Evolutionary conservation across 1,284 basidiomycete species (phyloP).

Genomic region (Moesziomyces globuligerus): DNA sequence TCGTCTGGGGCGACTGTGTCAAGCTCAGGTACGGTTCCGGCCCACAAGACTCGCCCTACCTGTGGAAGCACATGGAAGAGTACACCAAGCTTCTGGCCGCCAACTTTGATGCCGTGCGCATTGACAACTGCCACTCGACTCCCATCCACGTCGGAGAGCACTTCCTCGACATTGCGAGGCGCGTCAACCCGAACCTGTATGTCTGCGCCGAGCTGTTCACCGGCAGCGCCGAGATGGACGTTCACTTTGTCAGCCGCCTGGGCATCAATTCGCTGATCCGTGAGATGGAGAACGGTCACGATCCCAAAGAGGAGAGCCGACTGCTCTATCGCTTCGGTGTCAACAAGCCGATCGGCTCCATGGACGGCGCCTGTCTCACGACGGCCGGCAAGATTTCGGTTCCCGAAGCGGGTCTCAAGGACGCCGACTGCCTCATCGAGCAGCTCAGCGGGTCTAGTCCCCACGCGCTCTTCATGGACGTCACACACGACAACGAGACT

Average conservation of each 20-base stretch:
- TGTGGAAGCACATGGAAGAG: slow-evolving; percentile 90
- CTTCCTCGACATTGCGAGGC: slow-evolving; percentile 89
- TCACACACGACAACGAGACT: slow-evolving; percentile 64
- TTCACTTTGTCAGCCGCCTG: slow-evolving; percentile 60
- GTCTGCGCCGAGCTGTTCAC: slow-evolving; percentile 97
- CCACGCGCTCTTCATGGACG: slow-evolving; percentile 64
- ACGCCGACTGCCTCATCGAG: slow-evolving; percentile 41
- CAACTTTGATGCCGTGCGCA: slow-evolving; percentile 91
- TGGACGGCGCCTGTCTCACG: slow-evolving; percentile 57
- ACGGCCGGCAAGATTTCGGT: slow-evolving; percentile 71
- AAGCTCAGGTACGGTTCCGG: slow-evolving; percentile 84
- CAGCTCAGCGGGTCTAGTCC: slow-evolving; percentile 57
- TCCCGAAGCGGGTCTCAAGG: slow-evolving; percentile 37
- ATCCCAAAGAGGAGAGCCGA: slow-evolving; percentile 61
- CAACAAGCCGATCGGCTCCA: slow-evolving; percentile 62
- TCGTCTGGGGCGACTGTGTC: slow-evolving; percentile 97
- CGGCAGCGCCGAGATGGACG: slow-evolving; percentile 84
- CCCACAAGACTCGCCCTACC: slow-evolving; percentile 81
- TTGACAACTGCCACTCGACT: slow-evolving; percentile 98
- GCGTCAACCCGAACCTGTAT: slow-evolving; percentile 88
- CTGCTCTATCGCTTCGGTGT: slow-evolving; percentile 61
- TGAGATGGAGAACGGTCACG: slow-evolving; percentile 63
- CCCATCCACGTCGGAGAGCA: slow-evolving; percentile 90
- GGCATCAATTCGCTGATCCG: slow-evolving; percentile 63
- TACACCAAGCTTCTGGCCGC: slow-evolving; percentile 77